These are phyloP conservation scores for Peronospora destructor DNA, from an alignment of 352 stramenopile genomes.

Conservation along the genomic window DNA sequence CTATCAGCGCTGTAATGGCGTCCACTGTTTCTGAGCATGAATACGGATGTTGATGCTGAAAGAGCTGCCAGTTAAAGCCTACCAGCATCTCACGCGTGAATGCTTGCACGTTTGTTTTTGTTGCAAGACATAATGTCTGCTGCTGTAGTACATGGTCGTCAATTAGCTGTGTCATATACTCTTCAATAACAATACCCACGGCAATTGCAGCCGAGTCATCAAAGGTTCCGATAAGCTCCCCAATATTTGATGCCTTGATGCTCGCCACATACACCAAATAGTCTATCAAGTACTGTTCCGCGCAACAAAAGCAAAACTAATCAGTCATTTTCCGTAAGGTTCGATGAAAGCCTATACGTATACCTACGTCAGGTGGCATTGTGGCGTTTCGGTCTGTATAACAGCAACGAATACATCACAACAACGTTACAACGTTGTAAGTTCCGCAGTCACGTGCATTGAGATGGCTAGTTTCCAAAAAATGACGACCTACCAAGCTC, in stretches of 20 bases:
- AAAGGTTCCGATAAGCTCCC: conserved; percentile 72
- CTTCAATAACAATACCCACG: conserved; percentile 63
- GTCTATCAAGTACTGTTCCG: conserved; percentile 53
- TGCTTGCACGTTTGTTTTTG: conserved; percentile 28
- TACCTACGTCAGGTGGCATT: conserved; percentile 51
- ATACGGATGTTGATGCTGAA: conserved; percentile 12
- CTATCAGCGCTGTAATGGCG: conserved; percentile 5
- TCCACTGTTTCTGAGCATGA: conserved; percentile 7
- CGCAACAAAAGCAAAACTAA: conserved; percentile 5
- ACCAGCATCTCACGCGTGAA: conserved; percentile 43
- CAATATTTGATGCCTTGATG: conserved; percentile 48
- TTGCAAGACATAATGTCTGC: conserved; percentile 17
- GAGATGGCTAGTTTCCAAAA: not conserved
- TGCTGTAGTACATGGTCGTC: conserved; percentile 25
- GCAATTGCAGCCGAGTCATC: conserved; percentile 69
- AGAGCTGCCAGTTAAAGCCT: conserved; percentile 50
- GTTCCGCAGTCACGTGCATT: not conserved
- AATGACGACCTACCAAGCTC: conserved; percentile 29
- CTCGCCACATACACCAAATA: conserved; percentile 63
- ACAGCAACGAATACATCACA: conserved; percentile 4
- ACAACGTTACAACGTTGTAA: conserved; percentile 1
- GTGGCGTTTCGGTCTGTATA: conserved; percentile 34
- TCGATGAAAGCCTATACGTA: not conserved
- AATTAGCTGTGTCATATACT: conserved; percentile 65
- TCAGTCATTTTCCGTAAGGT: not conserved